These are phyloP conservation scores for Cucumis sativus DNA, from an alignment of 306 rosid species.

Conservation along the genomic window Cucumber_9930_V3 NC_026658.2:24221001-24221500, in stretches of 20 bases:
- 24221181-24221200: background rate
- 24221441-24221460: too few relatives aligned
- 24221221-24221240: background rate
- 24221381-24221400: background rate
- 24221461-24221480: too few relatives aligned
- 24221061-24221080: background rate
- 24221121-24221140: background rate
- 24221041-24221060: background rate
- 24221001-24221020: background rate
- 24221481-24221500: too few relatives aligned
- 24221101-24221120: background rate
- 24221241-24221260: background rate
- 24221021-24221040: background rate
- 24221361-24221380: background rate
- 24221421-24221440: too few relatives aligned
- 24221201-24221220: background rate
- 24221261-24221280: background rate
- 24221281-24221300: background rate
- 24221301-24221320: background rate
- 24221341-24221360: background rate
- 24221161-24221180: background rate
- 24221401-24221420: background rate
- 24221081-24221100: background rate
- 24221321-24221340: background rate
- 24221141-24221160: background rate